Percentiles rank a stretch among this genome's conserved stretches.
phyloP scores from a whole-genome alignment of 2,329 filamentous ascomycete genomes.

The Graphilbum sp. region DNA sequence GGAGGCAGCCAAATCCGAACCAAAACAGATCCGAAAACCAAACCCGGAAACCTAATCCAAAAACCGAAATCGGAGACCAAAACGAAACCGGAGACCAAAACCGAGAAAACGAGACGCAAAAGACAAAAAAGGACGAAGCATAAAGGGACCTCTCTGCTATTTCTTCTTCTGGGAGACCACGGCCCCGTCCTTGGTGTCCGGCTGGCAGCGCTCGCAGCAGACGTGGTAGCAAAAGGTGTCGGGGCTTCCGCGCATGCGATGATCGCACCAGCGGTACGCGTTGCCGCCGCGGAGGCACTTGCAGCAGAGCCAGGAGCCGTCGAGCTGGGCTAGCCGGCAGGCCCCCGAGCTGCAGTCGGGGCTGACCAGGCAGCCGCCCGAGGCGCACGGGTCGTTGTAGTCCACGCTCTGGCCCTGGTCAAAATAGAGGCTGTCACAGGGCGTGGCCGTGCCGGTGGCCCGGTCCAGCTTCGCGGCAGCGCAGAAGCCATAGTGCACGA shows the following conservation, averaged over 20 bases:
- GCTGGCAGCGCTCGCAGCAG: slow-evolving; percentile 27
- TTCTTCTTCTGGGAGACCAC: too few relatives aligned
- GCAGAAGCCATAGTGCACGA: slow-evolving; percentile 10
- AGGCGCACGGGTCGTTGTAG: slow-evolving; percentile 25
- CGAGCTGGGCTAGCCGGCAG: slow-evolving; percentile 31
- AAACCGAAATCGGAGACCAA: too few relatives aligned
- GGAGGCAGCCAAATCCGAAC: too few relatives aligned
- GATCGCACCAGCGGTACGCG: slow-evolving; percentile 26
- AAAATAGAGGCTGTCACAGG: slow-evolving; percentile 16
- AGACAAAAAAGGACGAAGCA: too few relatives aligned
- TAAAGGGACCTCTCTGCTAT: too few relatives aligned
- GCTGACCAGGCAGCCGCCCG: slow-evolving; percentile 27
- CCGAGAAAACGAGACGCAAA: too few relatives aligned
- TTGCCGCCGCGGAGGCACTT: slow-evolving; percentile 30
- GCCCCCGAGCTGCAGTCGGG: slow-evolving; percentile 29
- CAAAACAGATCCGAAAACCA: too few relatives aligned
- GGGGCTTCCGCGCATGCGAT: slow-evolving; percentile 27
- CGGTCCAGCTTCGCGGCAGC: slow-evolving; percentile 4
- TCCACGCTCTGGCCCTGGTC: slow-evolving; percentile 18
- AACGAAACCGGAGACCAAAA: too few relatives aligned
- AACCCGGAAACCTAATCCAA: too few relatives aligned
- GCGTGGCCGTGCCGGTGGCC: slow-evolving; percentile 6
- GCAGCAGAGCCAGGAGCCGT: slow-evolving; percentile 33
- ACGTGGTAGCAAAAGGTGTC: slow-evolving; percentile 35
- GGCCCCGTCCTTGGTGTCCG: too few relatives aligned